Evolutionary conservation across 305 asterid species (phyloP), one percentile per base, ranked within the genome.

Genomic region (Fraxinus floribunda): DNA sequence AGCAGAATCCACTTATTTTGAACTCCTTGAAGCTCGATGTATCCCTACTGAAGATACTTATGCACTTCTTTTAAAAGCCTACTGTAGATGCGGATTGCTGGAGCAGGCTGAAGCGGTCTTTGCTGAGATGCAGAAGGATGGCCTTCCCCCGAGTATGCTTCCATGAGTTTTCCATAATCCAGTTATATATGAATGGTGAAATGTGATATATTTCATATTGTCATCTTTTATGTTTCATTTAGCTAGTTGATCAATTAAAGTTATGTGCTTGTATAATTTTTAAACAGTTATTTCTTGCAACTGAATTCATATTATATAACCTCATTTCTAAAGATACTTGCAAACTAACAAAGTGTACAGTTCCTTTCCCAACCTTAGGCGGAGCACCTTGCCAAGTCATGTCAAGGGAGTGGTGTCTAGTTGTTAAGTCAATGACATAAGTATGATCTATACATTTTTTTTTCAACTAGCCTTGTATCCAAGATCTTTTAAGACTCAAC

Each of bases 21-120:
- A 92, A 66, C 98, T 95, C 75, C 68, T 57, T 57, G 68, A 57
- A 57, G 68, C 68, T 57, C 68, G 29, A 57, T 57, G 98, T 84
- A 81, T 95, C 79, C 98, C 98, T 0, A 95, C 98, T 26, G 92
- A 94, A 85, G 97, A 94, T 85, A 94, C 98, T 62, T 94, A 89
- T 76, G 97, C 97, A 35, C 91, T 95, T 85, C 98, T 95, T 10
- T 41, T 87, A 8, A 95, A 91, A 88, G 97, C 94, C 4, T 93
- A 90, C 81, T 89, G 97, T 81, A 88, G 86, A 86, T 86, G 93
- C 79, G 92, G 92, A 78, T 86, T 87, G 87, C 78, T 90, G 75
- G 94, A 90, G 78, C 91, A 89, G 55, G 95, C 94, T 24, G 96
- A 93, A 86, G 95, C 97, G 35, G 91, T 93, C 80, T 90, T 95